A percentile compares a stretch with the other conserved stretches of the same genome.
These are phyloP conservation scores for Erythrophleum fordii DNA, from an alignment of 306 rosid genomes.

Conservation along the genomic window DNA sequence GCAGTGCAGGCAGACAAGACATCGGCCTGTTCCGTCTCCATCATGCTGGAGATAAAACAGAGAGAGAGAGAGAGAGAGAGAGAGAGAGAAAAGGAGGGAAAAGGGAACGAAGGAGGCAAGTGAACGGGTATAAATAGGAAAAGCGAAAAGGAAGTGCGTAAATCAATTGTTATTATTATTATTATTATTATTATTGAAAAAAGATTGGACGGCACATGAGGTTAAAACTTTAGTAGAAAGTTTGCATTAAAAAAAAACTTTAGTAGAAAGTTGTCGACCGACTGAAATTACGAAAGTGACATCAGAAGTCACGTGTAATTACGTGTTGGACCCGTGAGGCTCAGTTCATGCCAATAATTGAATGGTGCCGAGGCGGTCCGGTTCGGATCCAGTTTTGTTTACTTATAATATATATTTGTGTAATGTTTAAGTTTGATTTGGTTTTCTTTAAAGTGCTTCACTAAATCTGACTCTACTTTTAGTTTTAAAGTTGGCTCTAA, in stretches of 20 bases:
- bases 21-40: conserved; percentile 43
- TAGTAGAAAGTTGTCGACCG: neutral
- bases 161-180: neutral
- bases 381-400: too few species aligned
- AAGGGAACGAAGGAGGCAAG: conserved; percentile 41
- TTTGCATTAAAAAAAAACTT: too few species aligned
- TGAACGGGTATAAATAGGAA: conserved; percentile 47
- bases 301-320: conserved; percentile 3
- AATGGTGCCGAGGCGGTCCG: neutral
- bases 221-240: conserved; percentile 38
- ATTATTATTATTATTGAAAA: too few species aligned
- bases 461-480: too few species aligned
- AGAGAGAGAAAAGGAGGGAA: conserved; percentile 37
- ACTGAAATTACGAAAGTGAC: conserved; percentile 18
- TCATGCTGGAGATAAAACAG: conserved; percentile 41
- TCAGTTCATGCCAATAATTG: neutral
- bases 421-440: too few species aligned
- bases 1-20: neutral
- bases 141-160: conserved; percentile 12
- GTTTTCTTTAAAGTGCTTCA: too few species aligned
- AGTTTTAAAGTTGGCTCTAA: too few species aligned
- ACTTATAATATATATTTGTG: too few species aligned
- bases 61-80: neutral
- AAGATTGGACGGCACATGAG: conserved; percentile 59
- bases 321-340: neutral